A percentile compares a stretch with the other conserved stretches of the same genome.
phyloP scores from a whole-genome alignment of 257 asterid genomes.

The Anisodus tanguticus region DNA sequence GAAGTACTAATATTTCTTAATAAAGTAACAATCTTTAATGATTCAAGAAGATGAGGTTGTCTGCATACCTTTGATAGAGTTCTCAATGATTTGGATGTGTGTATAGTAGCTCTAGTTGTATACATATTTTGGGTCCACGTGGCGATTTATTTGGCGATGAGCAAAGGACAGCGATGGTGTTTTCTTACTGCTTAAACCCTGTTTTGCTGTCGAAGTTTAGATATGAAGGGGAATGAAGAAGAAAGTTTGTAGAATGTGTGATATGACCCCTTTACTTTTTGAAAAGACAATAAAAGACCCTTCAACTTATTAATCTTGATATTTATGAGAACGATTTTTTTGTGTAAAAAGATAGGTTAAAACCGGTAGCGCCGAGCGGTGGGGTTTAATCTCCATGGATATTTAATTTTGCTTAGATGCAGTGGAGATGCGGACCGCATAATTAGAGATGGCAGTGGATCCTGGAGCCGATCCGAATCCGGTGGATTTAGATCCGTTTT shows the following conservation, averaged over 20 bases:
- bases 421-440: too few species aligned
- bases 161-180: background rate
- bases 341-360: too few species aligned
- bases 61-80: conserved; percentile 50
- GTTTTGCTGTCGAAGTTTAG: background rate
- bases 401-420: too few species aligned
- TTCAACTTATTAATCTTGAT: background rate
- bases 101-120: conserved; percentile 47
- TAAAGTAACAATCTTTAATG: conserved; percentile 32
- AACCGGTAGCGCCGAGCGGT: too few species aligned
- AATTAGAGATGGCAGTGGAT: too few species aligned
- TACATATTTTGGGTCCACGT: conserved; percentile 43
- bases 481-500: too few species aligned
- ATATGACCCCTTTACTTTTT: background rate
- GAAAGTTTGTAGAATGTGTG: background rate
- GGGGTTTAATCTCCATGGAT: too few species aligned
- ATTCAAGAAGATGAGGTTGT: conserved; percentile 29
- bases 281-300: background rate
- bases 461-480: too few species aligned
- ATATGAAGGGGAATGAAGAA: background rate
- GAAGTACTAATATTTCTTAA: conserved; percentile 49
- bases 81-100: conserved; percentile 46
- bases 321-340: too few species aligned
- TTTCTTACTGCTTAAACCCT: conserved; percentile 14
- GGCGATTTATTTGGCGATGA: background rate